Conservation (phyloP, 2,329 filamentous ascomycete genomes). For the Epichloe brachyelytri region DNA sequence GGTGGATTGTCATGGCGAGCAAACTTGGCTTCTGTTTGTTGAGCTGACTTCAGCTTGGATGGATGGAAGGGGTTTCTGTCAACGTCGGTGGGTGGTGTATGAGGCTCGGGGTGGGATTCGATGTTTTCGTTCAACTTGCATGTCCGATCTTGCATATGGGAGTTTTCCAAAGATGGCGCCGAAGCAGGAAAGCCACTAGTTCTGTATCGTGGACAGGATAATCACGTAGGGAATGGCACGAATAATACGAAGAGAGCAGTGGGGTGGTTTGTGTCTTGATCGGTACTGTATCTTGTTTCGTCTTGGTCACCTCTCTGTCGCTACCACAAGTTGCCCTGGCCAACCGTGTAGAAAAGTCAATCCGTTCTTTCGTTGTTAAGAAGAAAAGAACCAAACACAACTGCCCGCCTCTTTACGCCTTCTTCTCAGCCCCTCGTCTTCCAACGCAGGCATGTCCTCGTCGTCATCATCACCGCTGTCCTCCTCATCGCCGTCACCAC, state of each 20-base stretch:
- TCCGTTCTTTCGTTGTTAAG: background rate
- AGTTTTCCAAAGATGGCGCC: background rate
- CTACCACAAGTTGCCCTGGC: background rate
- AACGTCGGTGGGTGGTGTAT: too few species aligned
- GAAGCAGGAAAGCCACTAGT: background rate
- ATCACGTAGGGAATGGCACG: background rate
- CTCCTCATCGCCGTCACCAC: conserved; percentile 29
- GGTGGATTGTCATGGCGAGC: background rate
- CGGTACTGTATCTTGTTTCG: background rate
- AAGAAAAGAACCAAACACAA: background rate
- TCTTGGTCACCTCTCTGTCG: background rate
- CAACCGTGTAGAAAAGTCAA: background rate
- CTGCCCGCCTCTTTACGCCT: conserved; percentile 17
- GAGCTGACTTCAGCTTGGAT: too few species aligned
- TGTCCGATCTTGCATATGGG: background rate
- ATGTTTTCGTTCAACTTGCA: background rate
- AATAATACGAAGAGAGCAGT: too few species aligned
- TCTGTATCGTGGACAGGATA: too few species aligned
- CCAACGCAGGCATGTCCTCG: conserved; percentile 76
- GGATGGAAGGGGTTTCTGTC: too few species aligned
- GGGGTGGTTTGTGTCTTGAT: background rate
- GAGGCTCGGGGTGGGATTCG: too few species aligned
- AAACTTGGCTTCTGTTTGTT: background rate
- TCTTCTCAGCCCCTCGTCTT: conserved; percentile 30
- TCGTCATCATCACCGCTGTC: conserved; percentile 47